These are phyloP conservation scores for Ceratocystis colombiana DNA, from an alignment of 2,329 filamentous ascomycete genomes.

Conservation along the genomic window DNA sequence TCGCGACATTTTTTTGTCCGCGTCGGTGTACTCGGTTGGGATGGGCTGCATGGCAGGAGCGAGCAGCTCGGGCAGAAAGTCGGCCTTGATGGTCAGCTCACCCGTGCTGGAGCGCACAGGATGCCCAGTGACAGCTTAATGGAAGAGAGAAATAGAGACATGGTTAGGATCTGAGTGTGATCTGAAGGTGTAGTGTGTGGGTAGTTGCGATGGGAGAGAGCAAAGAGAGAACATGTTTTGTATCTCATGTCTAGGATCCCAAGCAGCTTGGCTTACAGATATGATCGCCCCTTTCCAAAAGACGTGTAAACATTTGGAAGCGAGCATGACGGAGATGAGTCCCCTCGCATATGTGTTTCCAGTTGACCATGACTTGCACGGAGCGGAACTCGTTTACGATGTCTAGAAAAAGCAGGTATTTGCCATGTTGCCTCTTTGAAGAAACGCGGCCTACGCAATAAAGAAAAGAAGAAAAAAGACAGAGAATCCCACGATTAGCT, in stretches of 20 bases:
- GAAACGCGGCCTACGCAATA: conserved; percentile 55
- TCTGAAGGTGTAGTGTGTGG: not conserved
- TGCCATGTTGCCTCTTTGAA: conserved; percentile 59
- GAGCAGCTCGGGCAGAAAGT: conserved; percentile 57
- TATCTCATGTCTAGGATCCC: not conserved
- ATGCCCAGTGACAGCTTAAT: conserved; percentile 55
- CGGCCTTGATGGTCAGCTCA: conserved; percentile 63
- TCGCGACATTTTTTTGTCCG: conserved; percentile 61
- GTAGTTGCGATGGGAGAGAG: not conserved
- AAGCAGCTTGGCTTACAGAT: conserved; percentile 49
- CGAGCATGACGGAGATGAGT: conserved; percentile 33
- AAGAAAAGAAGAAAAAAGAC: conserved; percentile 31
- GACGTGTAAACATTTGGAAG: conserved; percentile 52
- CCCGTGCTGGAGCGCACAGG: conserved; percentile 61
- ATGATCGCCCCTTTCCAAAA: conserved; percentile 72
- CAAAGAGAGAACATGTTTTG: not conserved
- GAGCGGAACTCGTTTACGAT: conserved; percentile 61
- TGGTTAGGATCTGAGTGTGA: not conserved
- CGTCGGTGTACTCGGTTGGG: conserved; percentile 58
- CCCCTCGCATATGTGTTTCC: conserved; percentile 37
- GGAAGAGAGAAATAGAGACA: conserved; percentile 27
- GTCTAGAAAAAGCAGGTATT: conserved; percentile 76
- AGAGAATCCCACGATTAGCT: conserved; percentile 22
- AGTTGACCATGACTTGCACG: conserved; percentile 68
- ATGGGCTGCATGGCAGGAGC: conserved; percentile 71